Evolutionary conservation across 495 filamentous ascomycete species (phyloP).

Genomic region (Trichoderma orchidacearum): DNA sequence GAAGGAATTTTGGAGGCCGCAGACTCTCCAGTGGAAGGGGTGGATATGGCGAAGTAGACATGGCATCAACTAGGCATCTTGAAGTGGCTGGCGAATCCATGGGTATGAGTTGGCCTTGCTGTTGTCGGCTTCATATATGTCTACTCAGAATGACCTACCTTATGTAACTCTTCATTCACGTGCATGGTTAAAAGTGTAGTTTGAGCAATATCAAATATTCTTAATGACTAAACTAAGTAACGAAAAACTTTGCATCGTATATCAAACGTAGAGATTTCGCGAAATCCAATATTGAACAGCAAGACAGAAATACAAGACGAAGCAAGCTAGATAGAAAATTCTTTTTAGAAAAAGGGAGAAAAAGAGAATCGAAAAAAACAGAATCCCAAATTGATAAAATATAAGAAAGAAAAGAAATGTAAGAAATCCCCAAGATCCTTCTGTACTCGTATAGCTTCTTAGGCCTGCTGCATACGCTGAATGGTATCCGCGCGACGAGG

Average conservation of each 20-base stretch:
- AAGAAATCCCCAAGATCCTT: neutral
- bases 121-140: too few relatives aligned
- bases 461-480: neutral
- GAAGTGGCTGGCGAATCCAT: too few relatives aligned
- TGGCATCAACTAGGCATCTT: neutral
- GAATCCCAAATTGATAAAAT: too few relatives aligned
- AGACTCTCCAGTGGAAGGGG: neutral
- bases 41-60: neutral
- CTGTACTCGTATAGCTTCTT: neutral
- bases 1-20: neutral
- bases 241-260: neutral
- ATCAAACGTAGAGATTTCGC: neutral
- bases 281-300: neutral
- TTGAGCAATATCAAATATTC: neutral
- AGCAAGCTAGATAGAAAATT: too few relatives aligned
- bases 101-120: too few relatives aligned
- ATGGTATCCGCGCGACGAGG: neutral
- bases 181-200: neutral
- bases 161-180: too few relatives aligned
- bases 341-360: too few relatives aligned
- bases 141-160: too few relatives aligned
- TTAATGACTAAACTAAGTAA: neutral
- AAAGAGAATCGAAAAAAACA: too few relatives aligned
- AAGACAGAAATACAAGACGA: neutral
- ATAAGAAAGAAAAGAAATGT: neutral